Base-by-base conservation (phyloP, 2,329 filamentous ascomycete genomes). In the Cyanodermella asteris region DNA sequence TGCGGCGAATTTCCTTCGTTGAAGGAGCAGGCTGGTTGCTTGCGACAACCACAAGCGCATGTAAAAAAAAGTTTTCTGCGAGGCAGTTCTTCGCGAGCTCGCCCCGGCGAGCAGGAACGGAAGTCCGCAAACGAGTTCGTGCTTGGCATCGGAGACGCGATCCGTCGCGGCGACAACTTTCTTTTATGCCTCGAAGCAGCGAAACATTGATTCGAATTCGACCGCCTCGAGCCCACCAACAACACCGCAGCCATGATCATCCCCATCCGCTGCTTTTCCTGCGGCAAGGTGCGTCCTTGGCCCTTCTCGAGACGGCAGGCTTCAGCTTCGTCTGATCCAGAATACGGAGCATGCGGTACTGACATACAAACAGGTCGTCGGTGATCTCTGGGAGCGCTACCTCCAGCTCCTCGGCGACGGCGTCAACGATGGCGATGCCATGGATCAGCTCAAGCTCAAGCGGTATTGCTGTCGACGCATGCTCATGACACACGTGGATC, bases 401-500 rank as follows among this genome's bases (percentile, higher is more conserved):
- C 63, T 94, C 37, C 72, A 76, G 45, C 62, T 93, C 30, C 73
- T 94, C 34, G 78, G 87, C 39, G 72, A 81, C 27, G 64, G 67
- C 32, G 59, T 74, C 36, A 58, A 62, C 23, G 74, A 84, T 49
- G 74, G 78, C 44, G 81, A 93, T 47, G 87, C 84, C 20, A 91
- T 97, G 74, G 82, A 94, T 51, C 66, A 81, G 46, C 70, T 97
- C 26, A 81, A 81, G 28, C 74, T 90, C 44, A 84, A 80, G 53
- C 70, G 87, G 39, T 97, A 97, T 60, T 97, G 87, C 65, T 97
- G 87, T 59, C 77, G 87, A 40, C 75, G 87, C 44, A 97, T 97
- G 87, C 71, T 97, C 51, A 93, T 97, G 76, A 97, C 87, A 31
- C 87, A 97, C 53, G 87, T 97, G 42, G 87, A 97, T 49, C 61